Percentiles rank a stretch among this genome's conserved stretches.
Evolutionary conservation across 305 asterid genomes (phyloP).

Genomic region (Rubia balearica): DNA sequence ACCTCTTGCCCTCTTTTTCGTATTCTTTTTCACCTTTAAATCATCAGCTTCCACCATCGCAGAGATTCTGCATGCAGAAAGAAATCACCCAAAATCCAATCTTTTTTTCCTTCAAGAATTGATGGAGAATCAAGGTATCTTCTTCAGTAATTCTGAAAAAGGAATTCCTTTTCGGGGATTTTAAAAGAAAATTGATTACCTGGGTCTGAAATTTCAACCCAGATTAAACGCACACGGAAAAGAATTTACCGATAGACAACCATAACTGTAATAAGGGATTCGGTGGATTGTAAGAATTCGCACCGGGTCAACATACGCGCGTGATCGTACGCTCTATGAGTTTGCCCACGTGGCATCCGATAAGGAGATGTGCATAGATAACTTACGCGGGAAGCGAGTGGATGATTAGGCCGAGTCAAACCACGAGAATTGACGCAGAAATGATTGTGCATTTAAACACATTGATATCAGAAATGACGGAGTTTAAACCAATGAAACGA

Average conservation of each 20-base stretch:
- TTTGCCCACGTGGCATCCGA: neutral
- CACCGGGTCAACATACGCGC: neutral
- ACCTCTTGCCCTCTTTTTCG: conserved; percentile 24
- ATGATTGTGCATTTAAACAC: neutral
- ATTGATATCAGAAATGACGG: conserved; percentile 6
- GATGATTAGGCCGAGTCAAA: neutral
- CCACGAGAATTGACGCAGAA: neutral
- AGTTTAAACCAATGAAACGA: neutral
- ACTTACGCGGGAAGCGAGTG: neutral
- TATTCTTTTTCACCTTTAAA: conserved; percentile 27
- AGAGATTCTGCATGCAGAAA: neutral
- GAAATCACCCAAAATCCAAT: neutral
- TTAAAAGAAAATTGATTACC: neutral
- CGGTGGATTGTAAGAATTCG: neutral
- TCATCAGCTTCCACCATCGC: conserved; percentile 68
- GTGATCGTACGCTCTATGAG: neutral
- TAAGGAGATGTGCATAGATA: neutral
- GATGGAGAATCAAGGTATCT: neutral
- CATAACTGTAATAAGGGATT: neutral
- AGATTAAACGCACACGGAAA: neutral
- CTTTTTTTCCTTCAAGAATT: neutral
- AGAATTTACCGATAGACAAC: neutral
- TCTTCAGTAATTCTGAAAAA: neutral
- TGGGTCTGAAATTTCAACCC: conserved; percentile 3
- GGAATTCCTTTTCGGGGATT: neutral